phyloP scores from a whole-genome alignment of 2,329 filamentous ascomycete genomes.

The Xylariaceae sp. region DNA sequence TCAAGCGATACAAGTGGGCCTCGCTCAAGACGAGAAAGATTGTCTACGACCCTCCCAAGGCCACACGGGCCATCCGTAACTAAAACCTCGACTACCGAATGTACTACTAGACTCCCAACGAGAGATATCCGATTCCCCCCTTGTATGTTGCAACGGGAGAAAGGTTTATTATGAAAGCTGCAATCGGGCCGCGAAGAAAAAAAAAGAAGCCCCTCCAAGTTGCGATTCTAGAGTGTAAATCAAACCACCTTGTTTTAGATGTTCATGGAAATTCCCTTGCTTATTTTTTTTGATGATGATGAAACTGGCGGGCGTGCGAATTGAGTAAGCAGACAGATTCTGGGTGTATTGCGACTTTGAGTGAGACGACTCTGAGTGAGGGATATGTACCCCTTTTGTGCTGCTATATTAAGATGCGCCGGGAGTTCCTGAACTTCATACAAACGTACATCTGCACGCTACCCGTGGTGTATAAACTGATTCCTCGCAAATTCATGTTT shows the following conservation, averaged over 20 bases:
- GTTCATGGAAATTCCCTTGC: slow-evolving; percentile 19
- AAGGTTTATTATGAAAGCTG: slow-evolving; percentile 20
- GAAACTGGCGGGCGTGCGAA: slow-evolving; percentile 5
- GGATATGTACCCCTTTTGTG: background rate
- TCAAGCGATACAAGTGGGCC: slow-evolving; percentile 99
- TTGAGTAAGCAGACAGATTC: slow-evolving; percentile 12
- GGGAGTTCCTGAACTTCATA: background rate
- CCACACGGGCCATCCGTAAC: slow-evolving; percentile 45
- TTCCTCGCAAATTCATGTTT: background rate
- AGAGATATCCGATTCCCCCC: slow-evolving; percentile 26
- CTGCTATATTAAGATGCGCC: background rate
- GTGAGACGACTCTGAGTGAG: background rate
- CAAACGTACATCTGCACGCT: background rate
- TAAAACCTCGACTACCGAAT: slow-evolving; percentile 33
- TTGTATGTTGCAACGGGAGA: slow-evolving; percentile 29
- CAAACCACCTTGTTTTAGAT: slow-evolving; percentile 33
- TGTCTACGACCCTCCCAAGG: slow-evolving; percentile 72
- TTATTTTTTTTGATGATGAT: too few relatives aligned
- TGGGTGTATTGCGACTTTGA: slow-evolving; percentile 9
- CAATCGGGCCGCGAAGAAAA: slow-evolving; percentile 17
- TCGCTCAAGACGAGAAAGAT: slow-evolving; percentile 94
- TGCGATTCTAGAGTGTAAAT: slow-evolving; percentile 40
- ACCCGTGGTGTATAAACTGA: background rate
- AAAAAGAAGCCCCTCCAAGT: slow-evolving; percentile 26
- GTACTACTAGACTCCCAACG: slow-evolving; percentile 32